phyloP scores from a whole-genome alignment of 768 basidiomycete genomes.

The Leucosporidium scottii region DNA sequence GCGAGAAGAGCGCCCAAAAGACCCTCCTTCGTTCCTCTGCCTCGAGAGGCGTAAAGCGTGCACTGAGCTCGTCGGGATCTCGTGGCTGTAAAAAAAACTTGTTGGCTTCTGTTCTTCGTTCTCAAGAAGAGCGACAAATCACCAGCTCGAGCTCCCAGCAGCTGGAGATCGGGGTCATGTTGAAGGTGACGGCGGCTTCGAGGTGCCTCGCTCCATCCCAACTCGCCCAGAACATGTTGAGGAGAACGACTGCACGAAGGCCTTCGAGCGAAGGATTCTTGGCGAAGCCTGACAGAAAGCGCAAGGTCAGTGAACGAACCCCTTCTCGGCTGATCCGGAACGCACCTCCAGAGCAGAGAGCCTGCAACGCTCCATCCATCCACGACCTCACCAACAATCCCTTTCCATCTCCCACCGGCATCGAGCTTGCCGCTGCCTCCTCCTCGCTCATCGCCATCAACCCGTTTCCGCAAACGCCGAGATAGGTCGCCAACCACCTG shows the following conservation, averaged over 20 bases:
- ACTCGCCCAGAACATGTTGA: constrained; percentile 11
- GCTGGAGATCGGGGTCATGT: not conserved
- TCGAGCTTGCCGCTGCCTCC: not conserved
- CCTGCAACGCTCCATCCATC: constrained; percentile 13
- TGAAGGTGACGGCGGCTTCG: not conserved
- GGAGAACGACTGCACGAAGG: constrained; percentile 8
- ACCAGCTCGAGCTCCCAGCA: constrained; percentile 13
- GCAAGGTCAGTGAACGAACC: not conserved
- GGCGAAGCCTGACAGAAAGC: constrained; percentile 9
- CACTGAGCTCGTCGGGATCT: constrained; percentile 18
- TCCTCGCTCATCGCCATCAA: constrained; percentile 4
- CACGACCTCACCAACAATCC: constrained; percentile 15
- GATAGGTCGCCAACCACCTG: constrained; percentile 25
- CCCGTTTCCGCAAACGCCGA: constrained; percentile 10
- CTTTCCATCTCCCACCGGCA: constrained; percentile 8
- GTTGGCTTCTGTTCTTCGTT: no score
- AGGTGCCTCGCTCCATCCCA: constrained; percentile 11
- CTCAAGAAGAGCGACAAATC: not conserved
- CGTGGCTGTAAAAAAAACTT: not conserved
- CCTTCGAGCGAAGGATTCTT: constrained; percentile 6
- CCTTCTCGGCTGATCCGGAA: not conserved
- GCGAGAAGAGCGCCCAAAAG: constrained; percentile 18
- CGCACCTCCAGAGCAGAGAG: constrained; percentile 12
- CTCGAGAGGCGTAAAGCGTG: constrained; percentile 1
- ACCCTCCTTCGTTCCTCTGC: constrained; percentile 12